Evolutionary conservation across 2,329 filamentous ascomycete species (phyloP).

Genomic region (Scedosporium minutisporum): DNA sequence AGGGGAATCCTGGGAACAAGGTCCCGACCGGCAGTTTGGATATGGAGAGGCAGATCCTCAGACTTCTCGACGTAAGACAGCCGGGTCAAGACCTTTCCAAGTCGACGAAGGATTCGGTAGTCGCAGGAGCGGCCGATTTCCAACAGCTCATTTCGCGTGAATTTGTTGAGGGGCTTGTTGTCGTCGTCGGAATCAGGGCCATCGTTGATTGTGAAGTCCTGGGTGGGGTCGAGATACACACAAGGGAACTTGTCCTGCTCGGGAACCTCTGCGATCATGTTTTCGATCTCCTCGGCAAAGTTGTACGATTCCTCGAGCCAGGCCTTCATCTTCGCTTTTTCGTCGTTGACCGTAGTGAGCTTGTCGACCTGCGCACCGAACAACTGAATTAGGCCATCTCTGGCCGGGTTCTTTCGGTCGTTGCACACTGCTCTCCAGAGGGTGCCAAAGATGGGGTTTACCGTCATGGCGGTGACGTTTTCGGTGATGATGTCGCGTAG

Average conservation of each 20-base stretch:
- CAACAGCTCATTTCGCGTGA: conserved; percentile 36
- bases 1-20: conserved; percentile 33
- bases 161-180: conserved; percentile 19
- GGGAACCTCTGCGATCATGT: conserved; percentile 25
- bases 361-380: conserved; percentile 31
- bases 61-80: conserved; percentile 31
- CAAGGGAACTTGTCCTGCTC: conserved; percentile 32
- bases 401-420: conserved; percentile 29
- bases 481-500: conserved; percentile 31
- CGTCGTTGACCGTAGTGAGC: conserved; percentile 17
- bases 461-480: conserved; percentile 32
- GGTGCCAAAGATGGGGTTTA: conserved; percentile 40
- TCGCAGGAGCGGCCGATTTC: conserved; percentile 44
- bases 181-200: conserved; percentile 11
- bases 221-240: conserved; percentile 39
- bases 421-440: conserved; percentile 40
- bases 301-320: conserved; percentile 45
- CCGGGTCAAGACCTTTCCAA: conserved; percentile 36
- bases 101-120: conserved; percentile 32
- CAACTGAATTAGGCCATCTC: conserved; percentile 29
- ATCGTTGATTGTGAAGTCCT: conserved; percentile 20
- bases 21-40: conserved; percentile 20
- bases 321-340: conserved; percentile 29
- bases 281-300: conserved; percentile 31
- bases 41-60: conserved; percentile 32